Evolutionary conservation across 1,139 yeast genomes (phyloP).

Genomic region (Hemisphaericaspora lyxosophila): DNA sequence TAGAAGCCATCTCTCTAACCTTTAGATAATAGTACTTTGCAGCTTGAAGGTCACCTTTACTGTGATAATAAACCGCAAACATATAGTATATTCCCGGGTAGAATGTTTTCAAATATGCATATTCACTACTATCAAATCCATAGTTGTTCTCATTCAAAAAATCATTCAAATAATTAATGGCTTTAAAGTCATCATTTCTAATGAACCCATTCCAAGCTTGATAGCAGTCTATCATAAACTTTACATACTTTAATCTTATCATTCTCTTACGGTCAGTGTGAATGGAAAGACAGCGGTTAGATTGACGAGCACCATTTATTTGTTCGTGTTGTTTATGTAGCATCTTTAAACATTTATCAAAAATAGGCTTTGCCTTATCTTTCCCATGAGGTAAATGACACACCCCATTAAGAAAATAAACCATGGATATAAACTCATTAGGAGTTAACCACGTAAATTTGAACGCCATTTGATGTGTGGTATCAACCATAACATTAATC

Average conservation of each 20-base stretch:
- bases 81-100: constrained; percentile 37
- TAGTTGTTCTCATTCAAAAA: constrained; percentile 34
- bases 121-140: constrained; percentile 32
- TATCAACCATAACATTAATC: background rate
- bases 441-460: constrained; percentile 39
- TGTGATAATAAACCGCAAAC: constrained; percentile 39
- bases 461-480: constrained; percentile 11
- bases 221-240: constrained; percentile 30
- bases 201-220: constrained; percentile 34
- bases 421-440: constrained; percentile 40
- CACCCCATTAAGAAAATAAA: constrained; percentile 44
- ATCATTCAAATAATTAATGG: constrained; percentile 25
- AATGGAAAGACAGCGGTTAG: constrained; percentile 18
- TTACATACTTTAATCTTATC: constrained; percentile 24
- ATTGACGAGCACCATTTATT: constrained; percentile 13
- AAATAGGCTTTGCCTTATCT: constrained; percentile 31
- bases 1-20: constrained; percentile 21
- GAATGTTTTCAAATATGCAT: constrained; percentile 28
- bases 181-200: constrained; percentile 25
- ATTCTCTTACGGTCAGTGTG: constrained; percentile 19
- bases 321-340: constrained; percentile 26
- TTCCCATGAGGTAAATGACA: constrained; percentile 28
- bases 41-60: constrained; percentile 31
- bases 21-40: constrained; percentile 40
- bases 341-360: constrained; percentile 34